Conservation (phyloP, 345 rosid genomes). For the Gossypium sturtianum region DNA sequence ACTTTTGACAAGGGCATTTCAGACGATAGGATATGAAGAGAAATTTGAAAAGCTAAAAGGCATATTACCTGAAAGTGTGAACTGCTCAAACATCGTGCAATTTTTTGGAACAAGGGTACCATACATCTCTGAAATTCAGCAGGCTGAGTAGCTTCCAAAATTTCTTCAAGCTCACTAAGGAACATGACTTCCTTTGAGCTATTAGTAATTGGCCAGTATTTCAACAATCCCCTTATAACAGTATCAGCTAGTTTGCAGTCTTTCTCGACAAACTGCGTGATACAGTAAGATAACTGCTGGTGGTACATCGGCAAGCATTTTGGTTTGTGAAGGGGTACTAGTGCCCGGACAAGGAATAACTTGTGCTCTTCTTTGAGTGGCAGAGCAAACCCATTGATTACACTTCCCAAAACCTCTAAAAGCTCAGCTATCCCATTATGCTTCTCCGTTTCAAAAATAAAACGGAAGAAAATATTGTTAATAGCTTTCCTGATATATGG, state of each 20-base stretch:
- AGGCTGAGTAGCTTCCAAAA: slow-evolving; percentile 65
- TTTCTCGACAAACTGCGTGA: slow-evolving; percentile 40
- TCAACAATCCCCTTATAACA: slow-evolving; percentile 6
- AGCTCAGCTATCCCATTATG: slow-evolving; percentile 71
- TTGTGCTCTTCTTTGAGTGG: slow-evolving; percentile 32
- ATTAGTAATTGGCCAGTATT: slow-evolving; percentile 28
- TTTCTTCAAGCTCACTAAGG: slow-evolving; percentile 65
- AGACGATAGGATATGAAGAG: neutral
- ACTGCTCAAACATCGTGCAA: slow-evolving; percentile 65
- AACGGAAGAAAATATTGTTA: slow-evolving; percentile 42
- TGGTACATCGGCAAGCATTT: neutral
- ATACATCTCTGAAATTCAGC: slow-evolving; percentile 67
- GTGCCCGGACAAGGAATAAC: neutral
- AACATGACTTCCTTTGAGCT: slow-evolving; percentile 72
- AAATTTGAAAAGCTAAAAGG: neutral
- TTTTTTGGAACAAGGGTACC: slow-evolving; percentile 58
- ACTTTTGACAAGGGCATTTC: neutral
- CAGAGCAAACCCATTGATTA: slow-evolving; percentile 67
- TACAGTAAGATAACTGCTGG: neutral
- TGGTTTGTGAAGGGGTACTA: slow-evolving; percentile 4
- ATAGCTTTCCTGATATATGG: slow-evolving; percentile 48
- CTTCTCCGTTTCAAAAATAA: slow-evolving; percentile 70
- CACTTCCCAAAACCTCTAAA: slow-evolving; percentile 66
- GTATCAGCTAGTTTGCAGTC: slow-evolving; percentile 30
- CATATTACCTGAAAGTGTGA: slow-evolving; percentile 65